A percentile compares a stretch with the other conserved stretches of the same genome.
phyloP scores from a whole-genome alignment of 257 asterid genomes.

The Nicotiana tomentosiformis region DNA sequence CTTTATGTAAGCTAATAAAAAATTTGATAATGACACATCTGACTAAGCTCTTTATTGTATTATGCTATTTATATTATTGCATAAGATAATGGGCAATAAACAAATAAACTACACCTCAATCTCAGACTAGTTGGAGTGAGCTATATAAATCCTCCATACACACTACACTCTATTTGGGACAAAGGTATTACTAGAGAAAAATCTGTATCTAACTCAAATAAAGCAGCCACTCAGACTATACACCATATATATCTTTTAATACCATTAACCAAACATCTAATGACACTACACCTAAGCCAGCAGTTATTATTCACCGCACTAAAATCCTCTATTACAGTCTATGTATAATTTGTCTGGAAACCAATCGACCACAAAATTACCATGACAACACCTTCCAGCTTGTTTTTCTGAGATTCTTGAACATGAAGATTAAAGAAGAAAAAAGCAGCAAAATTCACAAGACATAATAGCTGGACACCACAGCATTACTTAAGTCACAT shows the following conservation, averaged over 20 bases:
- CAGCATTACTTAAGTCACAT: neutral
- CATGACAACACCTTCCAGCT: neutral
- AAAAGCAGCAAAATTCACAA: neutral
- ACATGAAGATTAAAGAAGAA: neutral
- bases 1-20: neutral
- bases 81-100: neutral
- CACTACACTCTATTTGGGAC: neutral
- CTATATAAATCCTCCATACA: neutral
- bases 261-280: slow-evolving; percentile 3
- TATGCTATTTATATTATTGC: neutral
- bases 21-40: neutral
- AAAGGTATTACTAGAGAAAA: neutral
- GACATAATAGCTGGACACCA: neutral
- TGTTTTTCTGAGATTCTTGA: neutral
- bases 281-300: neutral
- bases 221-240: neutral
- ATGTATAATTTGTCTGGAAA: neutral
- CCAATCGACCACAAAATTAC: neutral
- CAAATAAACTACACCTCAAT: neutral
- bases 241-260: neutral
- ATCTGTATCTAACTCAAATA: neutral
- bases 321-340: neutral
- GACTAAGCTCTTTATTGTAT: neutral
- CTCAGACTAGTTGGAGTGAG: neutral
- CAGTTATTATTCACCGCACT: neutral